Base-by-base conservation (phyloP, 2,329 filamentous ascomycete genomes). In the Sporothrix dimorphospora region DNA sequence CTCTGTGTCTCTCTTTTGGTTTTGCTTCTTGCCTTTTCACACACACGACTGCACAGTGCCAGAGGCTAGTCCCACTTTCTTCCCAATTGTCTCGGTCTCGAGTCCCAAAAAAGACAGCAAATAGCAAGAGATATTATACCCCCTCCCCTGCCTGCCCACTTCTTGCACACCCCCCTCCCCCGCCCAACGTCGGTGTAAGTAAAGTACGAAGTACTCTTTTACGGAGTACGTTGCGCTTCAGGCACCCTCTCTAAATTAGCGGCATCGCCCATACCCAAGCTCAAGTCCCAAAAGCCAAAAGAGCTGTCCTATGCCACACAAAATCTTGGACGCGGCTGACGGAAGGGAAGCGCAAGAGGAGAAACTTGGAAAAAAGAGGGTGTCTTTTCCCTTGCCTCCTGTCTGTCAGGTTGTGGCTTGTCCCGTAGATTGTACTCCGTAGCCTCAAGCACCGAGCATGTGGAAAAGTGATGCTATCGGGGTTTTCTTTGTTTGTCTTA, bases 171-270 rank as follows among this genome's bases (percentile, higher is more conserved):
- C 21, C 63, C 14, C 42, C 40, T 27, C 27, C 16, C 16, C 16
- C 38, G 5, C n/a, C n/a, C 59, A 38, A 34, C 57, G 19, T 21
- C 16, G 24, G 51, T 42, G 30, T 12, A 38, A 47, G 21, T 30
- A 42, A 21, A 8, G n/a, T 14, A 12, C 49, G 9, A 47, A 47
- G 45, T 47, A 14, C 16, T 47, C 45, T 16, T 1, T 6, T 6
- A 47, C 45, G 45, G 5, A 47, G 14, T n/a, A 9, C 19, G 47
- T 6, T n/a, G 7, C 19, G 47, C 47, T 49, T 49, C 19, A 19
- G n/a, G 47, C 47, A 49, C 47, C 40, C n/a, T 49, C n/a, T 45
- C 59, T 42, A 66, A 66, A 66, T 30, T 66, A 66, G 61, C 14
- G 61, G 61, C 61, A 47, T 47, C 24, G 61, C 24, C 38, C 59